phyloP scores from a whole-genome alignment of 2,329 filamentous ascomycete genomes.

The Tolypocladium endophyticum region DNA sequence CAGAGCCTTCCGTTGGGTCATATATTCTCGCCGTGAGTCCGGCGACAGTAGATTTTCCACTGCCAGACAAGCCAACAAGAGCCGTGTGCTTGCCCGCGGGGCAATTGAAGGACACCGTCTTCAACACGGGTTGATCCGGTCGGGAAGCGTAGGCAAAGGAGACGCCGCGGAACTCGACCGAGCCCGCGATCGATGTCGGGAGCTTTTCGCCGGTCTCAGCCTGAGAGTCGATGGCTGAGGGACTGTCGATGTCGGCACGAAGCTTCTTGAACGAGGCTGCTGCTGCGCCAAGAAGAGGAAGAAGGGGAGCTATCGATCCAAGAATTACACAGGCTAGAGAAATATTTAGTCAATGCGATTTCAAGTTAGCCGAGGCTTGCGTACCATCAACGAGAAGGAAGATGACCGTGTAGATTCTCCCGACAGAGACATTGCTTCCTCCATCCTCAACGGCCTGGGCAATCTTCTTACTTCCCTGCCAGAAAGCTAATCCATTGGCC shows the following conservation, averaged over 20 bases:
- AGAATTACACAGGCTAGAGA: constrained; percentile 45
- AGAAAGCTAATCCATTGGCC: constrained; percentile 57
- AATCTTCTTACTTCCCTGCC: constrained; percentile 50
- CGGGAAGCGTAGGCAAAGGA: constrained; percentile 34
- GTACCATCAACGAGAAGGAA: constrained; percentile 51
- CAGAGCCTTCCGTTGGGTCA: constrained; percentile 36
- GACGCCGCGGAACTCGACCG: constrained; percentile 28
- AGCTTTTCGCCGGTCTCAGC: constrained; percentile 28
- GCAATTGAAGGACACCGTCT: constrained; percentile 33
- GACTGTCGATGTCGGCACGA: constrained; percentile 43
- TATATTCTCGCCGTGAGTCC: constrained; percentile 47
- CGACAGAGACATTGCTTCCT: constrained; percentile 24
- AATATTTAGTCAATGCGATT: neutral
- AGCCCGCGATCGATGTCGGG: constrained; percentile 27
- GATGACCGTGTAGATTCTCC: constrained; percentile 51
- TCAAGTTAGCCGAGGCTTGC: constrained; percentile 1
- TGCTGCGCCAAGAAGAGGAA: constrained; percentile 50
- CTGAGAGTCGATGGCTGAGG: constrained; percentile 32
- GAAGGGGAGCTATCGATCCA: constrained; percentile 50
- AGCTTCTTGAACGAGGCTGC: constrained; percentile 48
- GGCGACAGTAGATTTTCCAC: constrained; percentile 47
- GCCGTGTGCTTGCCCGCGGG: constrained; percentile 41
- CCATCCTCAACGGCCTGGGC: constrained; percentile 25
- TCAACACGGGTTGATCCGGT: constrained; percentile 29
- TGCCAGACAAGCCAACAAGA: constrained; percentile 47